Base-by-base conservation (phyloP, 73 alveolate species). In the Loxodes magnus region DNA sequence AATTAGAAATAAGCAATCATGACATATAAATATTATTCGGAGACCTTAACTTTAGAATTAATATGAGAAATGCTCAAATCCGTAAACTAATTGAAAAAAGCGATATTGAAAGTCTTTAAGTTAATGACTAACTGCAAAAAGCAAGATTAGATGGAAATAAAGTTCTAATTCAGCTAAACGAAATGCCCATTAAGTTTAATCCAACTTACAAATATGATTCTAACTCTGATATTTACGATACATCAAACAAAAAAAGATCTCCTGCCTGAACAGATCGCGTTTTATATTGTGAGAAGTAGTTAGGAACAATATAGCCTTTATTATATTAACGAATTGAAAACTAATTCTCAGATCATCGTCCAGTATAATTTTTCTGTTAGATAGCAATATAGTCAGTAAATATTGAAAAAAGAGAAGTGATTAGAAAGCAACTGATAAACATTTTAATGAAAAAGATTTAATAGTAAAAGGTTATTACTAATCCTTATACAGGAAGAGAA, bases 181-280 rank as follows among this genome's bases (percentile, higher is more conserved):
- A 93, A 71, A 81, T 81, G 5, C 67, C 54, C 9, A 90, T 93
- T 26, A 62, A 71, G 48, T 93, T 93, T 51, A 41, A 56, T 22
- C 99, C 99, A 1, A 86, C 97, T 2, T 93, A 90, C 72, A 93
- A 93, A 80, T 86, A 48, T 53, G 87, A 73, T 23, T 54, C 44
- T 10, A 77, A 76, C 31, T 62, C 93, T 16, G 53, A 82, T 36
- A 66, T 49, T 27, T 93, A 87, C 62, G 81, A 88, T 23, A 73
- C 89, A 25, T 73, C 86, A 23, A 82, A 88, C 51, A 69, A 74
- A 67, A 43, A 67, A 28, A 72, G 97, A 55, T 72, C 64, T 17
- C 99, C 99, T 10, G 79, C 97, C 9, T 93, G 90, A 85, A 78
- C 94, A 31, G 99, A 93, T 71, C 61, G 99, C 59, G 70, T 93